phyloP scores from a whole-genome alignment of 2,329 filamentous ascomycete species.

The Pseudocercospora macadamiae region DNA sequence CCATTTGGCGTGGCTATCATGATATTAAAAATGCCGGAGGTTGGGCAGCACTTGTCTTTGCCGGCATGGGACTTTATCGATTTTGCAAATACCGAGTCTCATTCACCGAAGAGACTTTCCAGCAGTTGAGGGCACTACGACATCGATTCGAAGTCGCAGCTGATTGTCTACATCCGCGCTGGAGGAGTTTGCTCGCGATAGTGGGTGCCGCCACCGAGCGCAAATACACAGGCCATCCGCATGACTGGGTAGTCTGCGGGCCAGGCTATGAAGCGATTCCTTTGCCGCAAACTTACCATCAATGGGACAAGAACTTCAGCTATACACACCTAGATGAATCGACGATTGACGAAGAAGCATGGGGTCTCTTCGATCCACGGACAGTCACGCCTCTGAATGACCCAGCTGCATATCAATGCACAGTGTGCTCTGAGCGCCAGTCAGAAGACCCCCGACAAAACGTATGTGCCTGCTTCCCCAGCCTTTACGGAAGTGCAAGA shows the following conservation, averaged over 20 bases:
- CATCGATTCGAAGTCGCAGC: conserved; percentile 47
- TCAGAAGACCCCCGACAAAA: conserved; percentile 55
- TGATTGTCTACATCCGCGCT: conserved; percentile 41
- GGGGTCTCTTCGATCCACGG: conserved; percentile 56
- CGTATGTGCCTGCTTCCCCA: conserved; percentile 57
- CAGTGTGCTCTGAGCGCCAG: conserved; percentile 52
- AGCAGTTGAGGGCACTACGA: conserved; percentile 48
- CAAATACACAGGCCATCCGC: conserved; percentile 53
- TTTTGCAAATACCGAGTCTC: conserved; percentile 64
- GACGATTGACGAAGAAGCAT: conserved; percentile 52
- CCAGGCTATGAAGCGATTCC: conserved; percentile 48
- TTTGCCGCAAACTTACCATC: conserved; percentile 51
- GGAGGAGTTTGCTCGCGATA: conserved; percentile 55
- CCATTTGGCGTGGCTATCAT: conserved; percentile 62
- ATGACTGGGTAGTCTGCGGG: conserved; percentile 55
- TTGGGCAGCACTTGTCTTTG: conserved; percentile 60
- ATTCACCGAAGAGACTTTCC: conserved; percentile 56
- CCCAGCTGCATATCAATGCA: conserved; percentile 42
- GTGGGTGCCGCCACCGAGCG: conserved; percentile 48
- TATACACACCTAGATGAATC: conserved; percentile 56
- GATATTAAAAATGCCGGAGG: conserved; percentile 61
- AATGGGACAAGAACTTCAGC: conserved; percentile 51
- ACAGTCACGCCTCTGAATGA: conserved; percentile 40
- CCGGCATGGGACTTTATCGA: conserved; percentile 61
- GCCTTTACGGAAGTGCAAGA: conserved; percentile 53